phyloP scores from a whole-genome alignment of 2,329 filamentous ascomycete genomes.

The Dactylellina cionopaga region DNA sequence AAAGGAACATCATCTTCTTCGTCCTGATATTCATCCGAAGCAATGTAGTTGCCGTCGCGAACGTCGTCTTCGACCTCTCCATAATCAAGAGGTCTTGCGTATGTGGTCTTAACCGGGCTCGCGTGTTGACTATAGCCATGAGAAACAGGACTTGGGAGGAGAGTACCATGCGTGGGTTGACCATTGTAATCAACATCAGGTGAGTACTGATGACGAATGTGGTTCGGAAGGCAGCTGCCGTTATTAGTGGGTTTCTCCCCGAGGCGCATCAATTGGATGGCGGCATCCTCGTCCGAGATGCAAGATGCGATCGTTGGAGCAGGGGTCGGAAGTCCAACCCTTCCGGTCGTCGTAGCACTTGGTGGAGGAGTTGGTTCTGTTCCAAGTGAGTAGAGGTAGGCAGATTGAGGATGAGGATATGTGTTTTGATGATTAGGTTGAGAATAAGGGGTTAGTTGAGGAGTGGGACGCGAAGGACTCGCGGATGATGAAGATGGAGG shows the following conservation, averaged over 20 bases:
- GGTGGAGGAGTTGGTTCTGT: conserved; percentile 55
- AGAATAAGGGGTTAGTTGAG: conserved; percentile 51
- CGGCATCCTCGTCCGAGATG: conserved; percentile 97
- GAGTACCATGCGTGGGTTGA: conserved; percentile 18
- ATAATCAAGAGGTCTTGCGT: conserved; percentile 71
- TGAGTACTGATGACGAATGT: conserved; percentile 41
- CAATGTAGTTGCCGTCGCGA: conserved; percentile 58
- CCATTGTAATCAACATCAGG: conserved; percentile 86
- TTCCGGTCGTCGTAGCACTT: conserved; percentile 61
- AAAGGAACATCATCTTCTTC: conserved; percentile 66
- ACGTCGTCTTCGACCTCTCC: conserved; percentile 67
- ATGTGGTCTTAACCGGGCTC: conserved; percentile 68
- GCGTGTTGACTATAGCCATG: conserved; percentile 60
- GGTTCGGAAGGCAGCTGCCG: conserved; percentile 13
- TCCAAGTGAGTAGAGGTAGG: conserved; percentile 49
- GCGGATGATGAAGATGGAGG: conserved; percentile 65
- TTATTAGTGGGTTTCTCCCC: conserved; percentile 68
- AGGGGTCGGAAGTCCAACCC: conserved; percentile 83
- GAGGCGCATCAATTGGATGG: conserved; percentile 93
- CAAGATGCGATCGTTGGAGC: conserved; percentile 97
- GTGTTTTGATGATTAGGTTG: conserved; percentile 40
- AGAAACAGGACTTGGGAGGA: conserved; percentile 44
- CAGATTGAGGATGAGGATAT: conserved; percentile 44
- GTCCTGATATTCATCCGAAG: conserved; percentile 46
- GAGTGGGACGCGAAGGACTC: conserved; percentile 55